Conservation (phyloP, 2,329 filamentous ascomycete genomes). For the Scedosporium aurantiacum region DNA sequence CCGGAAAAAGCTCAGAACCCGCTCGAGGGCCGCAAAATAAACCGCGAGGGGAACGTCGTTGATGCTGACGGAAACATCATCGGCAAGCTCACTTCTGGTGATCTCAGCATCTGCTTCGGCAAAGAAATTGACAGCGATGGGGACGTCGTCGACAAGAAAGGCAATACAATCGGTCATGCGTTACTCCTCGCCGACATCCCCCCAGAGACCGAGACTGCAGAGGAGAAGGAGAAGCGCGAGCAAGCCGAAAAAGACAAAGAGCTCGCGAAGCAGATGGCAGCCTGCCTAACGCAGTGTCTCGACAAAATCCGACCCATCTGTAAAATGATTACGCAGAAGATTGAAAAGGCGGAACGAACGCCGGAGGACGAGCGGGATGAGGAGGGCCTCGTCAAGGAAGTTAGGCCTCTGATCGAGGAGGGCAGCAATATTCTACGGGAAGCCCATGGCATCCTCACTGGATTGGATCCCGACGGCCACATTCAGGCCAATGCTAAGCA, state of each 20-base stretch:
- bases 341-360: slow-evolving; percentile 69
- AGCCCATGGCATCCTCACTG: slow-evolving; percentile 76
- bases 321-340: slow-evolving; percentile 75
- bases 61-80: slow-evolving; percentile 50
- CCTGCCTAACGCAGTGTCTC: slow-evolving; percentile 64
- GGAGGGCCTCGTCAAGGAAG: slow-evolving; percentile 73
- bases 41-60: slow-evolving; percentile 47
- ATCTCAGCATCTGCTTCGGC: slow-evolving; percentile 51
- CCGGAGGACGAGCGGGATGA: slow-evolving; percentile 84
- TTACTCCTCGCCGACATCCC: slow-evolving; percentile 52
- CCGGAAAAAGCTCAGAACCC: slow-evolving; percentile 40
- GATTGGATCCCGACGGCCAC: slow-evolving; percentile 77
- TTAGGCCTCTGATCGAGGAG: slow-evolving; percentile 82
- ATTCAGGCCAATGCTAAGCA: slow-evolving; percentile 80
- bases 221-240: slow-evolving; percentile 45
- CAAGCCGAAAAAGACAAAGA: slow-evolving; percentile 58
- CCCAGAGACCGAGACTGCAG: slow-evolving; percentile 32
- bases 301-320: slow-evolving; percentile 77
- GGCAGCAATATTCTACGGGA: slow-evolving; percentile 72
- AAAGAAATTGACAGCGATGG: slow-evolving; percentile 62
- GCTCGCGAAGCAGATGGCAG: slow-evolving; percentile 65
- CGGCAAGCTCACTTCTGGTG: slow-evolving; percentile 59
- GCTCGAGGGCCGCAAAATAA: slow-evolving; percentile 43
- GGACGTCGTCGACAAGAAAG: slow-evolving; percentile 60
- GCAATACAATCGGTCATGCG: slow-evolving; percentile 55